Conservation (phyloP, 2,329 filamentous ascomycete genomes). For the Sporothrix protearum region DNA sequence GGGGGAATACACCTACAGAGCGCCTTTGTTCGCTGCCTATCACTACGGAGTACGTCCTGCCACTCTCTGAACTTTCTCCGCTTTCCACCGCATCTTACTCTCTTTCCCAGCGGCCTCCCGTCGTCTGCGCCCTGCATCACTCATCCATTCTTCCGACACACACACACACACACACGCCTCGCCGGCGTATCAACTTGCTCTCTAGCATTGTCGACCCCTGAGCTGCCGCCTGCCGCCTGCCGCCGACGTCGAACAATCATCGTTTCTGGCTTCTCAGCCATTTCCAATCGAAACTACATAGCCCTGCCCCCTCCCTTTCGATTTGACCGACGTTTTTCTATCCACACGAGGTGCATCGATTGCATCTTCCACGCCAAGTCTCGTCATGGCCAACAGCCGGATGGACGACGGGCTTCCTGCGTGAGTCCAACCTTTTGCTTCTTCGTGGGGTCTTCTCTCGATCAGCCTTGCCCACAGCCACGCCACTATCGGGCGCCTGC, state of each 20-base stretch:
- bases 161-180: conserved; percentile 7
- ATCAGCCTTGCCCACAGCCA: conserved; percentile 14
- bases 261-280: background rate
- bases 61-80: conserved; percentile 16
- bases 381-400: conserved; percentile 20
- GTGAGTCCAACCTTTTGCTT: conserved; percentile 45
- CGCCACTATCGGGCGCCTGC: background rate
- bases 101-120: conserved; percentile 15
- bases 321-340: background rate
- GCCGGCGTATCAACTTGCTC: conserved; percentile 7
- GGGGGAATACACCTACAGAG: conserved; percentile 14
- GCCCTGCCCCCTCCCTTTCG: background rate
- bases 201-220: background rate
- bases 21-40: conserved; percentile 21
- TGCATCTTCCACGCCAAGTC: background rate
- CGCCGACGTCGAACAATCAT: background rate
- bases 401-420: conserved; percentile 58
- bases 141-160: conserved; percentile 2
- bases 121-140: conserved; percentile 15
- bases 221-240: background rate
- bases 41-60: conserved; percentile 8
- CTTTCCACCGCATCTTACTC: conserved; percentile 21
- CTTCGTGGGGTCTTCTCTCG: background rate
- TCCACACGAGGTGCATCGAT: conserved; percentile 5
- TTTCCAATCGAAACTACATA: background rate